Percentiles rank a stretch among this genome's conserved stretches.
Evolutionary conservation across 2,329 filamentous ascomycete species (phyloP).

Genomic region (Tolypocladium amazonense): DNA sequence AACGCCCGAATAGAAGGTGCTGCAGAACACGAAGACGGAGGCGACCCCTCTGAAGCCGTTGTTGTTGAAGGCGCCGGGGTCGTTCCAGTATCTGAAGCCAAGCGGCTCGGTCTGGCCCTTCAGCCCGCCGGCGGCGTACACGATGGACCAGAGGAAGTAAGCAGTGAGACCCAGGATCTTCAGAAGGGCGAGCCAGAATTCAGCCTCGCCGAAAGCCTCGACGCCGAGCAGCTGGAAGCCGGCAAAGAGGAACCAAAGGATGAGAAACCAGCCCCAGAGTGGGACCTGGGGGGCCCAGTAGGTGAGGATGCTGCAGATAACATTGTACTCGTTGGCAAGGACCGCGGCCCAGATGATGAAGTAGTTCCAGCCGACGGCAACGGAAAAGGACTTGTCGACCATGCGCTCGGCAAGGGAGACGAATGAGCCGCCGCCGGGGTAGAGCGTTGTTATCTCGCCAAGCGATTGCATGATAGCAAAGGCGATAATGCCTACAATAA

Average conservation of each 20-base stretch:
- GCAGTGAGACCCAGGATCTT: conserved; percentile 61
- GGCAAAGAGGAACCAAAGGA: conserved; percentile 66
- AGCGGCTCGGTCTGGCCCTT: conserved; percentile 45
- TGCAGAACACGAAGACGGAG: conserved; percentile 58
- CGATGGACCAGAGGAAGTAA: conserved; percentile 64
- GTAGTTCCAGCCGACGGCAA: conserved; percentile 63
- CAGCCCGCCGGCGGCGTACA: conserved; percentile 60
- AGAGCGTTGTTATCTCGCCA: conserved; percentile 64
- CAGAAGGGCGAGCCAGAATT: conserved; percentile 68
- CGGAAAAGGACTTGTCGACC: conserved; percentile 58
- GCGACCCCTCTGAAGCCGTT: conserved; percentile 58
- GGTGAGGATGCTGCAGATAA: conserved; percentile 52
- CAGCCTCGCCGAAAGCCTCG: conserved; percentile 65
- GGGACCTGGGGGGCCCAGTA: conserved; percentile 55
- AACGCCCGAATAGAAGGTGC: conserved; percentile 61
- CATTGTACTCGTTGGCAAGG: conserved; percentile 62
- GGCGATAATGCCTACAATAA: conserved; percentile 43
- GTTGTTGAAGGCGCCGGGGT: conserved; percentile 57
- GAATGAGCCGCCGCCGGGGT: conserved; percentile 61
- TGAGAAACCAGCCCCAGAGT: conserved; percentile 57
- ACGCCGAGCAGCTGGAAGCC: conserved; percentile 62
- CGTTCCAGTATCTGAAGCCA: conserved; percentile 62
- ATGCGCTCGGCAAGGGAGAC: conserved; percentile 61
- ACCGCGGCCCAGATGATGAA: conserved; percentile 58
- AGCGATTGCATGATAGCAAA: conserved; percentile 61